Evolutionary conservation across 2,329 filamentous ascomycete species (phyloP).

Genomic region (Ophioceras dolichostomum): DNA sequence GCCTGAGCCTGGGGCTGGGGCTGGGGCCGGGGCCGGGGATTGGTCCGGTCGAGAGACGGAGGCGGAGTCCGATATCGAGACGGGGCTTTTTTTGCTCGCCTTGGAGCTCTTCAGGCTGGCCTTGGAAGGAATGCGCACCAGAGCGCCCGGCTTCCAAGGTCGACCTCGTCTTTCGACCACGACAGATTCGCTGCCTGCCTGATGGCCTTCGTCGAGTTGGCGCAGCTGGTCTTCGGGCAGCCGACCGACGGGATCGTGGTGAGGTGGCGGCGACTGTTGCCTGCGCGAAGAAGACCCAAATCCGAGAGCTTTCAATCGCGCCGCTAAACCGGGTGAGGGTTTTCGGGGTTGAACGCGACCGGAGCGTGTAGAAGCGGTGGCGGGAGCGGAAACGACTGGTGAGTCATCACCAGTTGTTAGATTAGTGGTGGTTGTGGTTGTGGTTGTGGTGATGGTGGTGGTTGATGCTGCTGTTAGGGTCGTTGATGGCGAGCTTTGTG

Average conservation of each 20-base stretch:
- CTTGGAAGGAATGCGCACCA: conserved; percentile 34
- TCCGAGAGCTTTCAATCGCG: conserved; percentile 51
- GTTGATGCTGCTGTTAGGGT: conserved; percentile 8
- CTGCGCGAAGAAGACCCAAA: conserved; percentile 34
- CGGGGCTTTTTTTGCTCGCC: conserved; percentile 1
- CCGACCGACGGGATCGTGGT: conserved; percentile 45
- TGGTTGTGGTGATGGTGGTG: background rate
- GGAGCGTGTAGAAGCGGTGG: conserved; percentile 12
- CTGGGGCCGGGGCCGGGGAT: conserved; percentile 16
- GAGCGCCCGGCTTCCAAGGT: conserved; percentile 60
- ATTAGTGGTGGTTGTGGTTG: background rate
- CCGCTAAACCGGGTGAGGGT: conserved; percentile 51
- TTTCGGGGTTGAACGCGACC: conserved; percentile 32
- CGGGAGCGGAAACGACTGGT: no score
- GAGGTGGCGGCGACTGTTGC: conserved; percentile 18
- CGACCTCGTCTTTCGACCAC: conserved; percentile 54
- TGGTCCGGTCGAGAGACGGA: conserved; percentile 6
- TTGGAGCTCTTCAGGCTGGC: conserved; percentile 13
- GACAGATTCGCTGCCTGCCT: conserved; percentile 36
- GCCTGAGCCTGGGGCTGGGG: conserved; percentile 10
- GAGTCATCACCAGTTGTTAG: no score
- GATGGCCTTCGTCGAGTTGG: conserved; percentile 55
- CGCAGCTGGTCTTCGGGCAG: conserved; percentile 59
- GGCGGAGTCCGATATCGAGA: conserved; percentile 5
- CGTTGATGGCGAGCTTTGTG: no score